These are phyloP conservation scores for Fusarium armeniacum DNA, from an alignment of 2,329 filamentous ascomycete genomes.

Conservation along the genomic window DNA sequence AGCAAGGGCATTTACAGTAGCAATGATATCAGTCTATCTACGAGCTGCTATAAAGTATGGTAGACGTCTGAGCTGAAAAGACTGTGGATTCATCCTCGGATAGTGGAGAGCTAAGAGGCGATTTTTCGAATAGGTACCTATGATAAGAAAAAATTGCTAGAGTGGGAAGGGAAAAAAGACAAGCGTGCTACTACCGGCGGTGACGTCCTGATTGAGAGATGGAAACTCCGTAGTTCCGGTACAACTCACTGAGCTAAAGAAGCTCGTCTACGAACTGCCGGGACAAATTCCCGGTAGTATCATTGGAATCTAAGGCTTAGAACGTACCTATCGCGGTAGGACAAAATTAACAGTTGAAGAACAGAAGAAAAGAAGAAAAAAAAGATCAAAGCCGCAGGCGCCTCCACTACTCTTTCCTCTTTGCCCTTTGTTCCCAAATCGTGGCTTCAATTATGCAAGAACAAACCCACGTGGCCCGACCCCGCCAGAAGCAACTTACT, in stretches of 20 bases:
- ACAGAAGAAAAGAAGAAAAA: background rate
- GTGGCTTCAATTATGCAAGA: conserved; percentile 45
- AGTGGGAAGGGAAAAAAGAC: background rate
- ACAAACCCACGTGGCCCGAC: conserved; percentile 51
- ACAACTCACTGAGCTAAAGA: conserved; percentile 13
- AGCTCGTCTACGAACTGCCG: conserved; percentile 28
- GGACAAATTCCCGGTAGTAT: conserved; percentile 22
- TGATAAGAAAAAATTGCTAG: background rate
- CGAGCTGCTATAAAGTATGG: conserved; percentile 20
- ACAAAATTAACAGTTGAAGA: background rate
- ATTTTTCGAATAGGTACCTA: background rate
- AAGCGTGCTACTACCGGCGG: conserved; percentile 7
- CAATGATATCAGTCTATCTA: background rate
- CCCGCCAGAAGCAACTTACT: conserved; percentile 28
- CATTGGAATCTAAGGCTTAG: conserved; percentile 30
- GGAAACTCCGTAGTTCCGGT: conserved; percentile 12
- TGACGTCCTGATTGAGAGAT: conserved; percentile 6
- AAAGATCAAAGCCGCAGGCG: conserved; percentile 13
- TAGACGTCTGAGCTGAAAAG: background rate
- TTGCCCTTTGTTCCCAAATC: conserved; percentile 44
- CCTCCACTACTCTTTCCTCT: conserved; percentile 46
- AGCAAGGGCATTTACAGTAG: conserved; percentile 17
- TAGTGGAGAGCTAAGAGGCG: conserved; percentile 3
- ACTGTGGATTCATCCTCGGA: background rate
- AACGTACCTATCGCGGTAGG: conserved; percentile 13